These are phyloP conservation scores for Phalaenopsis equestris DNA, from an alignment of 106 monocot genomes.

Conservation along the genomic window DNA sequence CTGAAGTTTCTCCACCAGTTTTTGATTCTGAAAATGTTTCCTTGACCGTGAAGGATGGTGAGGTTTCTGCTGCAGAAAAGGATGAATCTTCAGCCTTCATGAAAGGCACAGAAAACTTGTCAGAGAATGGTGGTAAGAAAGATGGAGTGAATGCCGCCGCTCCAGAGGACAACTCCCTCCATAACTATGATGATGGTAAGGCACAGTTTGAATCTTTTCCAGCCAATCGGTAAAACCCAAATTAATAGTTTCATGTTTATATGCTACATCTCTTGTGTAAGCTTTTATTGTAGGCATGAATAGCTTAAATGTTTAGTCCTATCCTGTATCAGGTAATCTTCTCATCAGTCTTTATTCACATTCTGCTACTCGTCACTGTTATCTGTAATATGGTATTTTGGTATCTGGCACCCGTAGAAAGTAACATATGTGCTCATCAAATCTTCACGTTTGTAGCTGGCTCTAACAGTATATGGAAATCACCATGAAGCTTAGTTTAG, in stretches of 20 bases:
- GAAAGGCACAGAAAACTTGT: background rate
- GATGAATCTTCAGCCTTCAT: background rate
- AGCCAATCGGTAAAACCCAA: background rate
- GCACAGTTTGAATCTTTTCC: background rate
- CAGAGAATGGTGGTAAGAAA: background rate
- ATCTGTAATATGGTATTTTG: background rate
- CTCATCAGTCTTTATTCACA: background rate
- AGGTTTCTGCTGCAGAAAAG: background rate
- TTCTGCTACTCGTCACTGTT: background rate
- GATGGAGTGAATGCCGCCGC: too few species aligned
- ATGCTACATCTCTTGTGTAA: background rate
- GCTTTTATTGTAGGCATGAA: background rate
- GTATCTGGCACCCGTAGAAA: background rate
- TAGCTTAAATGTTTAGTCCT: background rate
- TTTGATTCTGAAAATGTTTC: background rate
- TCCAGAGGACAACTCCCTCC: background rate
- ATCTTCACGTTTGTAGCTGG: background rate
- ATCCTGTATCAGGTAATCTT: background rate
- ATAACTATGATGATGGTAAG: background rate
- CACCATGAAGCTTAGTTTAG: too few species aligned
- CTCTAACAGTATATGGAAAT: too few species aligned
- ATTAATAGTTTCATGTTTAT: background rate
- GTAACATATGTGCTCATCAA: background rate
- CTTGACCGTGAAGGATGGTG: background rate
- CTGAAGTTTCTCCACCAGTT: background rate